phyloP scores from a whole-genome alignment of 805 yeast genomes.

The Sugiyamaella qingdaonensis region DNA sequence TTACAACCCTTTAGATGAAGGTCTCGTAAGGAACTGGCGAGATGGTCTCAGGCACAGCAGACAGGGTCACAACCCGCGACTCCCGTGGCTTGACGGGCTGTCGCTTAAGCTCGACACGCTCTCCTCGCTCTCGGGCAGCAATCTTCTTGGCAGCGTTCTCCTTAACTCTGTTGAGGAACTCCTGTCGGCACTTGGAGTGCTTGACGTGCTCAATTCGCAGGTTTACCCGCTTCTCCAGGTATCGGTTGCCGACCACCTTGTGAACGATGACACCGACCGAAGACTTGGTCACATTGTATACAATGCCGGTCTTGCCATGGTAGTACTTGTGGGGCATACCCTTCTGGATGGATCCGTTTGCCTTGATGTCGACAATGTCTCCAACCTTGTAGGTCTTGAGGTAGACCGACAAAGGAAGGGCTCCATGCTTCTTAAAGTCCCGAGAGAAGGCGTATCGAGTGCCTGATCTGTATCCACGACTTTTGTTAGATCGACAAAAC shows the following conservation, averaged over 20 bases:
- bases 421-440: constrained; percentile 98
- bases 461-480: constrained; percentile 99
- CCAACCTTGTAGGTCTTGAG: constrained; percentile 98
- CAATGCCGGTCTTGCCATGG: constrained; percentile 99
- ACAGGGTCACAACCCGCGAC: constrained; percentile 77
- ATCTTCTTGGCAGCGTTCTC: constrained; percentile 87
- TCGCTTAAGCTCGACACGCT: constrained; percentile 90
- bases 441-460: constrained; percentile 99
- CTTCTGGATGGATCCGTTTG: constrained; percentile 98
- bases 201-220: constrained; percentile 97
- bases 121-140: constrained; percentile 95
- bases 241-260: constrained; percentile 99
- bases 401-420: constrained; percentile 92
- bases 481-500: background rate
- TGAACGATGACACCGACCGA: constrained; percentile 97
- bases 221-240: constrained; percentile 98
- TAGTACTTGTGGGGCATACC: constrained; percentile 99
- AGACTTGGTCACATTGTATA: constrained; percentile 97
- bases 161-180: constrained; percentile 98
- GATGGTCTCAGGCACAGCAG: constrained; percentile 87
- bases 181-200: constrained; percentile 99
- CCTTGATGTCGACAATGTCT: constrained; percentile 99
- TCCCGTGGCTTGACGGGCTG: constrained; percentile 98
- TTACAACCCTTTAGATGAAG: constrained; percentile 65
- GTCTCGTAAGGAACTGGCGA: constrained; percentile 99